Base-by-base conservation (phyloP, 345 rosid species). In the Corymbia maculata region DNA sequence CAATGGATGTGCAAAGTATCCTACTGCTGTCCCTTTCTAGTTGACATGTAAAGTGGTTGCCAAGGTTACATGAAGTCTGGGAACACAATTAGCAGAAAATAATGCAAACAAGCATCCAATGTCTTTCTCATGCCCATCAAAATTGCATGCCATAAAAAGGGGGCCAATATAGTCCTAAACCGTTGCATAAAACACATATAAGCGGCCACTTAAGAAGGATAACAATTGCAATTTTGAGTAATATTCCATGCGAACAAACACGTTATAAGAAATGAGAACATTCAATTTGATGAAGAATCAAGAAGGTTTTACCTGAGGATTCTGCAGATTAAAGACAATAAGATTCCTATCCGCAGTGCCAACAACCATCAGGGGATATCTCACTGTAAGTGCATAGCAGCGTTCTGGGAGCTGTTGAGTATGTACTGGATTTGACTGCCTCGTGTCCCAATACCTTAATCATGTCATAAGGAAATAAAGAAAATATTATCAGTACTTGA, bases 381-480 rank as follows among this genome's bases (percentile, higher is more conserved):
- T 96, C 88, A 97, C 99, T 14, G 99, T 89, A 88, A 97, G 92
- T 6, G 99, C 92, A 93, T 94, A 95, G 88, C 98, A 96, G 88
- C 99, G 98, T 36, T 98, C 99, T 84, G 99, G 98, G 89, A 98
- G 99, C 88, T 93, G 98, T 91, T 97, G 99, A 57, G 97, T 95
- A 90, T 97, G 99, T 87, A 94, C 98, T 44, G 99, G 98, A 91
- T 90, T 96, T 45, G 92, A 70, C 93, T 97, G 99, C 92, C 99
- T 98, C 9, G 93, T 90, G 91, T 97, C 99, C 99, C 99, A 98
- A 87, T 97, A 97, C 92, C 99, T 97, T 90, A 70, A 89, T 30
- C 85, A 85, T 11, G 64, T 21, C 6, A 2, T 11, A 53, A 52
- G 4, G 14, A 86, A 19, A 53, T 86, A 75, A 42, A 75, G 49